phyloP scores from a whole-genome alignment of 2,329 filamentous ascomycete genomes.

The Nigrospora sphaerica region DNA sequence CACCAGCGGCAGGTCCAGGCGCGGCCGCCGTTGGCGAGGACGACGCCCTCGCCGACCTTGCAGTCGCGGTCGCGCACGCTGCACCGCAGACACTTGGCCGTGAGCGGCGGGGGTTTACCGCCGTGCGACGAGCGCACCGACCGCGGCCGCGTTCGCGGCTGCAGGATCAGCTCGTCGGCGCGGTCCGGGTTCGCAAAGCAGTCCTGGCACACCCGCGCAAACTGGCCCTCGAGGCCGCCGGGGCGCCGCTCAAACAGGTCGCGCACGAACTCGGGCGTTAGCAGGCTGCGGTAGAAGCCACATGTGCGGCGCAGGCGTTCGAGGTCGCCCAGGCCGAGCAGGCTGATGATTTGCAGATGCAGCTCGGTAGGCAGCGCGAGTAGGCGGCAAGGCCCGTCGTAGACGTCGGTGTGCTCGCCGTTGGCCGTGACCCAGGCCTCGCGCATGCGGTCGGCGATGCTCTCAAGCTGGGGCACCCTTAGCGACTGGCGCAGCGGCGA shows the following conservation, averaged over 20 bases:
- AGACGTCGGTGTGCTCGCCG: not conserved
- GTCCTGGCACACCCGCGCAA: conserved; percentile 31
- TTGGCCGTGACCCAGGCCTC: conserved; percentile 1
- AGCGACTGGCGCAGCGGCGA: conserved; percentile 2
- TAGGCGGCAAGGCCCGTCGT: conserved; percentile 11
- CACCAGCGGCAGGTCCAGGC: conserved; percentile 38
- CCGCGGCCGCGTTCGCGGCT: conserved; percentile 11
- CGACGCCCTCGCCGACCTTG: conserved; percentile 27
- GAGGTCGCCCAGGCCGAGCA: conserved; percentile 35
- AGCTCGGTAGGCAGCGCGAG: conserved; percentile 33
- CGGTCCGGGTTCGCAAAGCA: conserved; percentile 26
- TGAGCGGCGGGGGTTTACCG: conserved; percentile 25
- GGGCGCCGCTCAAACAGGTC: conserved; percentile 24
- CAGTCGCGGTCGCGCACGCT: conserved; percentile 25
- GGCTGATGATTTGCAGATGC: conserved; percentile 30
- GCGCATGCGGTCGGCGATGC: conserved; percentile 6
- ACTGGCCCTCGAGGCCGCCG: conserved; percentile 16
- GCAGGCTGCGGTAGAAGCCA: conserved; percentile 24
- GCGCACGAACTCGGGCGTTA: conserved; percentile 27
- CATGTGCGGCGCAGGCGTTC: conserved; percentile 34
- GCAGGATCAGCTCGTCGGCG: conserved; percentile 24
- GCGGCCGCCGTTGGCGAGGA: conserved; percentile 23
- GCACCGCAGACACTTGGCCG: conserved; percentile 32
- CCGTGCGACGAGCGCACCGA: no score
- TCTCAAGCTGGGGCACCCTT: conserved; percentile 2